A percentile compares a stretch with the other conserved stretches of the same genome.
phyloP scores from a whole-genome alignment of 2,329 filamentous ascomycete genomes.

The Ophiostoma perfectum region DNA sequence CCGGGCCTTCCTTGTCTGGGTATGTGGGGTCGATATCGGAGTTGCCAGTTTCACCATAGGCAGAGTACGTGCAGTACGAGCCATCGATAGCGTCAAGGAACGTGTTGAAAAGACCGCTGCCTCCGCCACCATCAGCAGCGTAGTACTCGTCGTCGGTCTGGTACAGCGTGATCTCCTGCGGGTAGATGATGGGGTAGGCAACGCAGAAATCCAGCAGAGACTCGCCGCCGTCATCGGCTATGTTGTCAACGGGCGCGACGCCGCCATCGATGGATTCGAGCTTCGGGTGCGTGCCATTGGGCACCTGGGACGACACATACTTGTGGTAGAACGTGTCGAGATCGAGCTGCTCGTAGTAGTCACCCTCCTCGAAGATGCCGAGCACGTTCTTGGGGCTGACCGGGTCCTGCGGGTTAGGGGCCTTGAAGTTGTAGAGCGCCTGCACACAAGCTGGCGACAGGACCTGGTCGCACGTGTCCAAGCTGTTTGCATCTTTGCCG shows the following conservation, averaged over 20 bases:
- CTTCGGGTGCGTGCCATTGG: slow-evolving; percentile 31
- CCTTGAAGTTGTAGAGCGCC: slow-evolving; percentile 5
- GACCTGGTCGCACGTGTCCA: slow-evolving; percentile 24
- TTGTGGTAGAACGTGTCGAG: slow-evolving; percentile 28
- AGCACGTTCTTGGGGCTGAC: slow-evolving; percentile 27
- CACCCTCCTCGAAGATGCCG: slow-evolving; percentile 30
- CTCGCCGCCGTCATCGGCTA: slow-evolving; percentile 31
- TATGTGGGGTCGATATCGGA: slow-evolving; percentile 35
- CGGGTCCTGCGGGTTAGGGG: slow-evolving; percentile 20
- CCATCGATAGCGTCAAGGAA: slow-evolving; percentile 48
- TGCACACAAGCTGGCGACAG: slow-evolving; percentile 20
- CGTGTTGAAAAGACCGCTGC: slow-evolving; percentile 30
- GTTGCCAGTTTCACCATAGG: slow-evolving; percentile 45
- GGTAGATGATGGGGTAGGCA: slow-evolving; percentile 46
- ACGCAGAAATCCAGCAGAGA: slow-evolving; percentile 46
- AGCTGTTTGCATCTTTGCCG: slow-evolving; percentile 6
- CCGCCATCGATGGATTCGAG: slow-evolving; percentile 30
- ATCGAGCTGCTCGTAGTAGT: slow-evolving; percentile 31
- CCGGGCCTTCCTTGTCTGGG: slow-evolving; percentile 29
- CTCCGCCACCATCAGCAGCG: slow-evolving; percentile 27
- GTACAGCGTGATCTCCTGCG: slow-evolving; percentile 39
- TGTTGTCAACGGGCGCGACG: background rate
- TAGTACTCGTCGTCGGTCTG: slow-evolving; percentile 33
- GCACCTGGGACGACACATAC: slow-evolving; percentile 25
- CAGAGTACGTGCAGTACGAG: slow-evolving; percentile 45